These are phyloP conservation scores for Rhododendron ferrugineum DNA, from an alignment of 148 eudicot species.

Conservation along the genomic window DNA sequence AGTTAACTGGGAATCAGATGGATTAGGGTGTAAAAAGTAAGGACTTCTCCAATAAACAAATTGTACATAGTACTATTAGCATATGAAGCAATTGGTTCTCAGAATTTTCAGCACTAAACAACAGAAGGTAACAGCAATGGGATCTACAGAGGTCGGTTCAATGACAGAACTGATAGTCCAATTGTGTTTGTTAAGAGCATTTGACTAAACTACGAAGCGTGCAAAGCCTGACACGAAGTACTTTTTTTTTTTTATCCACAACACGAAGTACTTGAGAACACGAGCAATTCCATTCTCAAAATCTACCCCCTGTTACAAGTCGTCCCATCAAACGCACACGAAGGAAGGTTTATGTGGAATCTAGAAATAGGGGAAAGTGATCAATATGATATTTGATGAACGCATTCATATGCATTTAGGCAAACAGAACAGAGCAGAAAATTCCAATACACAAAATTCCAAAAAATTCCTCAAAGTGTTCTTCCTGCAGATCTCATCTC, in stretches of 20 bases:
- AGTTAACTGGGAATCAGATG: neutral
- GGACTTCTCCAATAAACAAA: neutral
- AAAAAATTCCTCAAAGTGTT: neutral
- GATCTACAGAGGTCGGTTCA: neutral
- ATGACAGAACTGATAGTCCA: neutral
- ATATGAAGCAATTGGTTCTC: neutral
- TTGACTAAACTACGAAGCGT: neutral
- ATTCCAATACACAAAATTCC: neutral
- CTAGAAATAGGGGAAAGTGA: neutral
- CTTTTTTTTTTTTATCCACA: too few relatives aligned
- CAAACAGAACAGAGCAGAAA: neutral
- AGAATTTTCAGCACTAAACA: neutral
- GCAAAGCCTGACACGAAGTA: neutral
- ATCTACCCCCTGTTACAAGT: neutral
- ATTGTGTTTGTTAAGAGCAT: neutral
- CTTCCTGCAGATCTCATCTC: neutral
- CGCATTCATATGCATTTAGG: neutral
- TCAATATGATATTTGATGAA: neutral
- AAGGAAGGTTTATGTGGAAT: neutral
- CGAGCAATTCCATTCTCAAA: neutral
- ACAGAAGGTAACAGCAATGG: neutral
- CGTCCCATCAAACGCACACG: neutral
- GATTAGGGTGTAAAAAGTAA: neutral
- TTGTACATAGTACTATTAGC: neutral
- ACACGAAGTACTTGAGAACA: neutral